Conservation (phyloP, 371 early-diverging fungal genomes). For the Catenaria anguillulae region DNA sequence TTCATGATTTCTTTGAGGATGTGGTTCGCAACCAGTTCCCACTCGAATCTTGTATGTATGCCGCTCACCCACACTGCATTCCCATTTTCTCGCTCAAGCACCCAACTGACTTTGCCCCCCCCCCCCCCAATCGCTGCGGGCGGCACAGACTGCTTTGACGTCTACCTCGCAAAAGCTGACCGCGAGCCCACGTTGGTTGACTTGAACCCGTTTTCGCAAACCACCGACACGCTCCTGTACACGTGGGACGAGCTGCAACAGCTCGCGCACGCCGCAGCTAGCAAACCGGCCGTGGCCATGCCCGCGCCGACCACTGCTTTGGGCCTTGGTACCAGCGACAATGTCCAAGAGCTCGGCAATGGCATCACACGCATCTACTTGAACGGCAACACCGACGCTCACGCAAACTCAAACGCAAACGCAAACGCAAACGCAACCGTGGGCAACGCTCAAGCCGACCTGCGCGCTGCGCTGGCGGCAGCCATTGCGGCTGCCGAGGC, state of each 20-base stretch:
- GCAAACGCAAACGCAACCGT: too few relatives aligned
- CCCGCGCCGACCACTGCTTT: conserved; percentile 11
- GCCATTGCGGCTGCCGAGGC: not conserved
- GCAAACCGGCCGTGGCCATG: conserved; percentile 8
- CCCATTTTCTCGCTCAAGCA: not conserved
- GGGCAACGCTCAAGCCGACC: too few relatives aligned
- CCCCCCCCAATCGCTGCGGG: too few relatives aligned
- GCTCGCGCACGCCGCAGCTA: conserved; percentile 14
- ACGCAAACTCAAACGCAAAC: too few relatives aligned
- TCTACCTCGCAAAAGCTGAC: conserved; percentile 48
- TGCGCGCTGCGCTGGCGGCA: too few relatives aligned
- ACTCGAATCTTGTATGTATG: conserved; percentile 30
- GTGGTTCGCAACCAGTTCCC: conserved; percentile 43
- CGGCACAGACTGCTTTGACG: conserved; percentile 66
- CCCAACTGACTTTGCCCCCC: not conserved
- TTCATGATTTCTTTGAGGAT: conserved; percentile 47
- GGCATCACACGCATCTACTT: not conserved
- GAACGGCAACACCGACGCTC: conserved; percentile 19
- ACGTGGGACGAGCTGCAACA: conserved; percentile 54
- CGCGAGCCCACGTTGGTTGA: conserved; percentile 59
- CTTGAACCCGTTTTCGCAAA: conserved; percentile 64
- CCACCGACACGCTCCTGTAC: conserved; percentile 65
- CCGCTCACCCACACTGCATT: too few relatives aligned
- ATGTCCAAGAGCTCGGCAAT: not conserved
- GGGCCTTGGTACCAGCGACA: conserved; percentile 3